A percentile compares a stretch with the other conserved stretches of the same genome.
These are phyloP conservation scores for Phytophthora hibernalis DNA, from an alignment of 352 stramenopile genomes.

Conservation along the genomic window DNA sequence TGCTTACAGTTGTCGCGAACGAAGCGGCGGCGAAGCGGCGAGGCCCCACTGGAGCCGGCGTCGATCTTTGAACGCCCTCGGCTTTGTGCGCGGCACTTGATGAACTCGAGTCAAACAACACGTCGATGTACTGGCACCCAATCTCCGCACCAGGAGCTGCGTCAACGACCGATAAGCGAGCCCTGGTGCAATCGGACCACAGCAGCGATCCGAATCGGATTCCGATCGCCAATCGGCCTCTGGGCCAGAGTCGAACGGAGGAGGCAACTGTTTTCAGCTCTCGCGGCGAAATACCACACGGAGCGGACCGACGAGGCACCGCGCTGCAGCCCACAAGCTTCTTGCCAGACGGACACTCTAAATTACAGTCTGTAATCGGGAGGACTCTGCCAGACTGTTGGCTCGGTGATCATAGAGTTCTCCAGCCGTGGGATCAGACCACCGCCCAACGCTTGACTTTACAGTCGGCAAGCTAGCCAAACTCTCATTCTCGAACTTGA, in stretches of 20 bases:
- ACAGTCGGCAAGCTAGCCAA: constrained; percentile 6
- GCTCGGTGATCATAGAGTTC: too few relatives aligned
- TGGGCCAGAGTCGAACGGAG: background rate
- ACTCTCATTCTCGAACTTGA: background rate
- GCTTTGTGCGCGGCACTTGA: constrained; percentile 22
- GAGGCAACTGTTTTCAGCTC: constrained; percentile 32
- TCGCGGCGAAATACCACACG: constrained; percentile 27
- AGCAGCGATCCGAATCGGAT: constrained; percentile 4
- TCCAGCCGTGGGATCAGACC: too few relatives aligned
- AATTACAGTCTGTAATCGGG: background rate
- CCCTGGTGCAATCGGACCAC: constrained; percentile 15
- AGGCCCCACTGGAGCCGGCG: constrained; percentile 8
- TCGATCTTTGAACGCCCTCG: constrained; percentile 24
- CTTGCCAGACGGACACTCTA: constrained; percentile 11
- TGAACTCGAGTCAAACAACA: constrained; percentile 19
- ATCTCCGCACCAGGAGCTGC: too few relatives aligned
- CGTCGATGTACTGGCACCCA: constrained; percentile 8
- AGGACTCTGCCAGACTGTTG: background rate
- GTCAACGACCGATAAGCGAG: constrained; percentile 8
- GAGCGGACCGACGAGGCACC: constrained; percentile 11
- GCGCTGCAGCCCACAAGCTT: constrained; percentile 21
- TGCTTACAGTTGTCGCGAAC: constrained; percentile 17
- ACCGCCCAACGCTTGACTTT: background rate
- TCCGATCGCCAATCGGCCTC: too few relatives aligned
- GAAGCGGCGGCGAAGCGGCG: too few relatives aligned